These are phyloP conservation scores for Nigrospora osmanthi DNA, from an alignment of 2,329 filamentous ascomycete species.

Conservation along the genomic window DNA sequence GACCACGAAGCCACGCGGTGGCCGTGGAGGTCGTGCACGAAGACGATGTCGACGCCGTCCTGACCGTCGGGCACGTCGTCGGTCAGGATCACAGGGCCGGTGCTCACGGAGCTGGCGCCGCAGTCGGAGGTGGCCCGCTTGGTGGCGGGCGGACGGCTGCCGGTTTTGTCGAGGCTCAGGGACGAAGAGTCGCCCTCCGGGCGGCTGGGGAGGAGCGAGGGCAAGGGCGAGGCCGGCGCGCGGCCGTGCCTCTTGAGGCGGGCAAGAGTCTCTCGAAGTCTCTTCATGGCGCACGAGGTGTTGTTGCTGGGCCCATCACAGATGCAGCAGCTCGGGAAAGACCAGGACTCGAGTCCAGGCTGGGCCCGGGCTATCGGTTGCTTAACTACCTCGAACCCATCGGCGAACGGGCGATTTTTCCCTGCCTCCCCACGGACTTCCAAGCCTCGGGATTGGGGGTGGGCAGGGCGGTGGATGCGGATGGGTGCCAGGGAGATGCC, in stretches of 20 bases:
- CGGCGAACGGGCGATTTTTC: too few relatives aligned
- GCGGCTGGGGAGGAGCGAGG: too few relatives aligned
- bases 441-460: too few relatives aligned
- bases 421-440: too few relatives aligned
- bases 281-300: background rate
- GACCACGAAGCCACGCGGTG: constrained; percentile 3
- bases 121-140: background rate
- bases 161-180: background rate
- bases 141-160: background rate
- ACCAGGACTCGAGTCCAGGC: too few relatives aligned
- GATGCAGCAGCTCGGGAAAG: too few relatives aligned
- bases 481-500: too few relatives aligned
- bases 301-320: too few relatives aligned
- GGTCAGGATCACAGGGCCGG: constrained; percentile 1
- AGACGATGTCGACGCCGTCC: constrained; percentile 4
- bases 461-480: too few relatives aligned
- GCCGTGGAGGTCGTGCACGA: constrained; percentile 4
- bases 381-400: too few relatives aligned
- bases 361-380: too few relatives aligned
- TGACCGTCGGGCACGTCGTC: background rate
- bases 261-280: constrained; percentile 1
- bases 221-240: background rate
- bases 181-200: background rate
- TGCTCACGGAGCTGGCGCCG: background rate
- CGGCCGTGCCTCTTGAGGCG: background rate